Base-by-base conservation (phyloP, 352 stramenopile genomes). In the Phytophthora gonapodyides region DNA sequence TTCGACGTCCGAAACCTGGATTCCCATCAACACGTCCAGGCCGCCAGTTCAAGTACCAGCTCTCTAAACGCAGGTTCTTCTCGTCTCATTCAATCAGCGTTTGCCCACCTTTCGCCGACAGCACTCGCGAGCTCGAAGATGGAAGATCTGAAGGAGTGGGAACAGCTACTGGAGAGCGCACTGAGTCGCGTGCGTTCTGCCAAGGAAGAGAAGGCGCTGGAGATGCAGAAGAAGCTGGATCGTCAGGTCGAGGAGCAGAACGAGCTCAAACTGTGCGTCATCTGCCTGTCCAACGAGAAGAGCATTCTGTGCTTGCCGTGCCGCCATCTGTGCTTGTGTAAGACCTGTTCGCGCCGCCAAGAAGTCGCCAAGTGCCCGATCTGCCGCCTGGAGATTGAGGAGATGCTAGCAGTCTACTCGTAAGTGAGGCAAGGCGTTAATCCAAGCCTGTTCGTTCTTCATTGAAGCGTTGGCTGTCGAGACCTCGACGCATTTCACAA, bases 191-290 rank as follows among this genome's bases (percentile, higher is more conserved):
- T 91, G 16, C 82, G 84, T 10, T 73, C 57, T 8, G 76, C 69
- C 12, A 88, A 86, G 46, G 87, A 95, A 46, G 82, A 91, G 41
- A 91, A 87, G 53, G 86, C 86, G 3, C 17, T 88, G 0, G 84
- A 91, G 56, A 68, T 90, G 54, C 82, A 93, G 55, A 82, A 91
- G 59, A 82, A 80, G 31, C 63, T 95, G 8, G 87, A 91, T 35
- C 77, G 84, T 3, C 82, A 92, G 46, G 73, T 89, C 5, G 84
- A 91, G 37, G 81, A 89, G 33, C 80, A 91, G 43, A 78, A 93
- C 27, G 87, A 95, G 59, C 78, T 92, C 56, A 95, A 94, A 66
- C 78, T 93, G 12, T 95, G 87, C 54, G 87, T 95, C 37, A 88
- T 95, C 36, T 95, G 87, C 31, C 64, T 95, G 31, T 73, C 82